Evolutionary conservation across 2,329 filamentous ascomycete species (phyloP), one percentile per base, ranked within the genome.

Genomic region (Penicillium sp.): DNA sequence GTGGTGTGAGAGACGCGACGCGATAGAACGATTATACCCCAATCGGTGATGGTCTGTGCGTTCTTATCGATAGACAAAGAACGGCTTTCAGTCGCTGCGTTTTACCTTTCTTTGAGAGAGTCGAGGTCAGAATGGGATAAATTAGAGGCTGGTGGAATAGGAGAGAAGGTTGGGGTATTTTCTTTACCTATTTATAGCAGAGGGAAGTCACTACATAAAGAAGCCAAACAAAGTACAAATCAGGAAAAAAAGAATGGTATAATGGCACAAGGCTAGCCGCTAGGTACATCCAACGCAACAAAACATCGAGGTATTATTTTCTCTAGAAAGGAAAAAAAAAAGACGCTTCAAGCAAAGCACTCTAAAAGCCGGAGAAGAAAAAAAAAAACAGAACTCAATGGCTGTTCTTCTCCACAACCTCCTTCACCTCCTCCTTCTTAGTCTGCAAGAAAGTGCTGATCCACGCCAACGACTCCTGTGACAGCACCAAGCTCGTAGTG

Each of bases 401-500:
- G 46, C 64, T 63, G 48, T 71, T 72, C 58, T 72, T 69, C 58
- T 88, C 83, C 57, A 77, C 70, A 16, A 75, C 70, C 53, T 83
- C 79, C 72, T 85, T 82, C 41, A 78, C 78, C 63, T 88, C 80
- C 24, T 81, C 76, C 77, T 88, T 89, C 78, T 87, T 85, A 61
- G 77, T 73, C 55, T 81, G 77, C 45, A 90, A 67, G 62, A 84
- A 81, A 49, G 77, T 77, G 68, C 81, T 81, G 59, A 88, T 66
- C 80, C 83, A 88, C 50, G 75, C 76, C 49, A 89, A 72, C 1
- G 84, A 82, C 72, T 91, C 87, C 60, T 81, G 82, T 45, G 83
- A 83, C 46, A 92, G 78, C 45, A 89, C 80, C 45, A 91, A 77
- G 22, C 83, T 81, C 13, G 88, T 90, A 48, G 82, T 83, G 60